Evolutionary conservation across 78 protist species (phyloP), one percentile per base, ranked within the genome.

Genomic region (Corallochytrium limacisporum): DNA sequence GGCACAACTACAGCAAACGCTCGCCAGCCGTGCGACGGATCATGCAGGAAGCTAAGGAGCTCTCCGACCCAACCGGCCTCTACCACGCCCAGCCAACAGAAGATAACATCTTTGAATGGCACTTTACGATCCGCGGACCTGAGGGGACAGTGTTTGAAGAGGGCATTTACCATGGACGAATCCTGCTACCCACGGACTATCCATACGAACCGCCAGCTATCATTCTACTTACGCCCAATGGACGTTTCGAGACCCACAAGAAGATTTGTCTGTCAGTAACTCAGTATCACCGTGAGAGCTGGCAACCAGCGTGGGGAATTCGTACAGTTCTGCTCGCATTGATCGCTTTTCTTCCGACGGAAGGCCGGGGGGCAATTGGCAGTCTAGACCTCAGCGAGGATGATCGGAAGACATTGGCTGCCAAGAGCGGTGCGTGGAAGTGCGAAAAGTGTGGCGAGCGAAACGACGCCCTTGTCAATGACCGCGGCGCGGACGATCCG

Each of bases 91-190:
- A 38, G 20, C 76, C 76, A 26, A 7, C 40, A 12, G 13, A 47
- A 56, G 60, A 59, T 15, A 59, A 71, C 54, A 22, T 89, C n/a
- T 85, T 92, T 31, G 94, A 88, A 33, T 92, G 97, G 97, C 94
- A 89, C 62, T 92, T 92, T 46, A 85, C 94, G n/a, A 49, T 92
- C 5, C 78, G 89, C 28, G 98, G 98, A 3, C 90, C 95, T 4
- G 37, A 38, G 1, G 97, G 73, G 36, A 69, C 89, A 1, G 75
- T 66, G 7, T 92, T 75, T 37, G 82, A 61, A 1, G 92, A 82
- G 16, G 98, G 98, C 8, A 12, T 84, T 32, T 92, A 92, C 62
- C 98, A 92, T 70, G 98, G 98, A 28, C 65, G 90, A 6, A 88
- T 91, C 48, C 74, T 83, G 28, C 62, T 92, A 9, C 98, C 98